phyloP scores from a whole-genome alignment of 805 yeast genomes.

The Pichia membranifaciens region DNA sequence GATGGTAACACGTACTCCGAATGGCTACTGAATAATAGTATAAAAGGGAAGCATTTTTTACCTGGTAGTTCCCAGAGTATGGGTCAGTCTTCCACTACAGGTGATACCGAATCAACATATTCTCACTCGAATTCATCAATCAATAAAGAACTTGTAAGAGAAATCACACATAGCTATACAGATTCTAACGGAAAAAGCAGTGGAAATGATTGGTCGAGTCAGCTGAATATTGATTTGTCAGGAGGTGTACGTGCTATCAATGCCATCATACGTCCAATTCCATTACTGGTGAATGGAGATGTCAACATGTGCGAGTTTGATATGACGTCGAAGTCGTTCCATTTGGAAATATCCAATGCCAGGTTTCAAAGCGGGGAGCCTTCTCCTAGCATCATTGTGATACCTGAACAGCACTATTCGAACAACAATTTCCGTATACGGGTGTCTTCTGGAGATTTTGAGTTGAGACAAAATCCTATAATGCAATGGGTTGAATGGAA shows the following conservation, averaged over 20 bases:
- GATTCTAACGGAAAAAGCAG: conserved; percentile 11
- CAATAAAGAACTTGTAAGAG: background rate
- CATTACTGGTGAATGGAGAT: conserved; percentile 57
- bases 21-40: conserved; percentile 14
- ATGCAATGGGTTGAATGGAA: conserved; percentile 65
- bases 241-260: conserved; percentile 67
- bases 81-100: background rate
- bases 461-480: conserved; percentile 44
- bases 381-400: conserved; percentile 52
- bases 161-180: conserved; percentile 8
- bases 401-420: conserved; percentile 72
- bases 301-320: conserved; percentile 55
- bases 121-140: background rate
- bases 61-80: too few species aligned
- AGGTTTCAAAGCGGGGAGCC: conserved; percentile 1
- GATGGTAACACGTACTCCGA: conserved; percentile 8
- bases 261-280: conserved; percentile 75
- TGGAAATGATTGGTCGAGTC: background rate
- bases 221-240: conserved; percentile 7
- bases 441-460: conserved; percentile 45
- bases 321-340: conserved; percentile 40
- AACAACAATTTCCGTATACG: conserved; percentile 42
- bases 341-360: conserved; percentile 36
- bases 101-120: background rate
- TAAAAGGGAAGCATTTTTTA: background rate